A percentile compares a stretch with the other conserved stretches of the same genome.
Conservation (phyloP, 495 filamentous ascomycete species). For the Geoglossum glabrum region DNA sequence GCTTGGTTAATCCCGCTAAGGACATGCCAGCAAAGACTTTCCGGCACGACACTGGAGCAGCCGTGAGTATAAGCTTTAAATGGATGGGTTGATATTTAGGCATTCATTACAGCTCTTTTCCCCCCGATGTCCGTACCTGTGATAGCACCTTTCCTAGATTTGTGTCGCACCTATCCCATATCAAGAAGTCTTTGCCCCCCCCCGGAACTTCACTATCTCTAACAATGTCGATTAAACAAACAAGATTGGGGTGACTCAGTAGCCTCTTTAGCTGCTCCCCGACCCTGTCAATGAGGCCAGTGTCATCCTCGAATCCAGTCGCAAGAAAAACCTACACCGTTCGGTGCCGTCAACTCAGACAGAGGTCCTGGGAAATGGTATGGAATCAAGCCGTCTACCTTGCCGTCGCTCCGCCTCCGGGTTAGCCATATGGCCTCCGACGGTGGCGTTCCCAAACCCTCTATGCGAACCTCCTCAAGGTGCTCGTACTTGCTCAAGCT, state of each 20-base stretch:
- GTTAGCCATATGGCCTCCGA: background rate
- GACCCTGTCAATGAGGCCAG: background rate
- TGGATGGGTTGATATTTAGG: background rate
- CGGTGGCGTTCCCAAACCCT: background rate
- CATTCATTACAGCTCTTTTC: background rate
- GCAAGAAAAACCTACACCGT: conserved; percentile 3
- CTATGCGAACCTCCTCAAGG: background rate
- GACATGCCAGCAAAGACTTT: conserved; percentile 5
- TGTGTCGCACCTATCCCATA: conserved; percentile 3
- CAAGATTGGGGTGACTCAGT: conserved; percentile 1
- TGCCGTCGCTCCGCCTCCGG: background rate
- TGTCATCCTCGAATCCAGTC: background rate
- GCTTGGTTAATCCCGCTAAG: conserved; percentile 2
- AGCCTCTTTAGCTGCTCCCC: background rate
- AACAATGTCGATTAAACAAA: conserved; percentile 1
- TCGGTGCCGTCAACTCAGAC: background rate
- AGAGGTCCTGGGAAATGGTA: background rate
- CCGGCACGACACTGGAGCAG: background rate
- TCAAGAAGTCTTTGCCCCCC: background rate
- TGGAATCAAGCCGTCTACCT: background rate
- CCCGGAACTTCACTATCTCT: background rate
- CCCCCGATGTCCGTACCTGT: background rate
- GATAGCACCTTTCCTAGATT: background rate
- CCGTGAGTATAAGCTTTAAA: background rate
- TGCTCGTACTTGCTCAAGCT: conserved; percentile 3